Evolutionary conservation across 331 rosid species (phyloP).

Genomic region (Cucumis variabilis): DNA sequence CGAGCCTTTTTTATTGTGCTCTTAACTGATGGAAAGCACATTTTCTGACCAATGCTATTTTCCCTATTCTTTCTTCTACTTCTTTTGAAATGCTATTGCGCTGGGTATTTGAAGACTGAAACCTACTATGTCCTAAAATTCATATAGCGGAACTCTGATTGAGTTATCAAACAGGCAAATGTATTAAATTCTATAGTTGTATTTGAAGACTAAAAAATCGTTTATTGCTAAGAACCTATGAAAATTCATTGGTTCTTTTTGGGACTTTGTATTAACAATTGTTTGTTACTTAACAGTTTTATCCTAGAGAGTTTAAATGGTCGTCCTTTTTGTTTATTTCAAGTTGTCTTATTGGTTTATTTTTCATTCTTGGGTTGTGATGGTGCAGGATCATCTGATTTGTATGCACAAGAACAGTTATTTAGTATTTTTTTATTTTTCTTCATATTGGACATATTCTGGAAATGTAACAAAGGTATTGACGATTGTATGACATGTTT

Average conservation of each 20-base stretch:
- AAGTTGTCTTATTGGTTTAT: conserved; percentile 27
- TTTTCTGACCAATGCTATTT: not conserved
- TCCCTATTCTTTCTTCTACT: not conserved
- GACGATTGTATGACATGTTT: not conserved
- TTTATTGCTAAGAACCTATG: not conserved
- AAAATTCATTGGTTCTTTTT: not conserved
- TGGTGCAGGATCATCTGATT: conserved; percentile 45
- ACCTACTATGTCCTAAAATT: conserved; percentile 13
- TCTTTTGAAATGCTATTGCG: not conserved
- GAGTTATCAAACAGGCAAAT: not conserved
- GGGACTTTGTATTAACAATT: not conserved
- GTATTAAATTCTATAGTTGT: not conserved
- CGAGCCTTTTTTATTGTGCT: conserved; percentile 1
- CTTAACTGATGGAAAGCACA: conserved; percentile 1
- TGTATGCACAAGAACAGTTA: conserved; percentile 66
- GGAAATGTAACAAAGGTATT: conserved; percentile 60
- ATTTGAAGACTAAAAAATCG: no score
- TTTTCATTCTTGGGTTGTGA: conserved; percentile 36
- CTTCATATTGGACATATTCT: conserved; percentile 82
- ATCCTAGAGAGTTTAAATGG: conserved; percentile 3
- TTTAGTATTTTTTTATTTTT: conserved; percentile 64
- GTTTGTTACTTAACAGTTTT: not conserved
- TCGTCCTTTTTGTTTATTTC: conserved; percentile 20
- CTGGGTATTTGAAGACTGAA: not conserved
- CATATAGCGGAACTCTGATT: not conserved